These are phyloP conservation scores for Pyrenopolyporus hunteri DNA, from an alignment of 495 filamentous ascomycete species.

Conservation along the genomic window DNA sequence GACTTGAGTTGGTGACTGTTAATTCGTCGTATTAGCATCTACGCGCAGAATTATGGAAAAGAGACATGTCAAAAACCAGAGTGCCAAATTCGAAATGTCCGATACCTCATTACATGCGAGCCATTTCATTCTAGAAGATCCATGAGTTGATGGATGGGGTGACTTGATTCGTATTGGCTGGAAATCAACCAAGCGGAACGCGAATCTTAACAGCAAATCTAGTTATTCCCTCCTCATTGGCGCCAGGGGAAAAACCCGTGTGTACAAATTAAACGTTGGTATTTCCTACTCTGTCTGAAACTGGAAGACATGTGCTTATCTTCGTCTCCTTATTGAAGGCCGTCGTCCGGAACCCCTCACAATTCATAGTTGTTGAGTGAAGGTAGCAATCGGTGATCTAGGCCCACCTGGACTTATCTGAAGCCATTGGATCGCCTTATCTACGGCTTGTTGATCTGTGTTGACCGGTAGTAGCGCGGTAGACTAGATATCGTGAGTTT, in stretches of 20 bases:
- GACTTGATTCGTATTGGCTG: slow-evolving; percentile 5
- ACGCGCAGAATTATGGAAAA: no score
- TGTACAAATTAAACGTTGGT: slow-evolving; percentile 4
- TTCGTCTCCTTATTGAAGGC: neutral
- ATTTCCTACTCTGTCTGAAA: slow-evolving; percentile 13
- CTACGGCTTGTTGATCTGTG: neutral
- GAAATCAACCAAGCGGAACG: neutral
- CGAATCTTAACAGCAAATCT: neutral
- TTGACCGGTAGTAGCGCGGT: slow-evolving; percentile 13
- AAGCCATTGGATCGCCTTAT: slow-evolving; percentile 9
- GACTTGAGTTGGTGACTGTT: no score
- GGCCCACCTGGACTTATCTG: neutral
- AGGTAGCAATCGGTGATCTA: slow-evolving; percentile 20
- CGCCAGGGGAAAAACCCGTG: neutral
- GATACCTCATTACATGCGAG: neutral
- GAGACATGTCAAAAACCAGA: neutral
- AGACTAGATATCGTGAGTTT: slow-evolving; percentile 4
- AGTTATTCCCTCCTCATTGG: slow-evolving; percentile 1
- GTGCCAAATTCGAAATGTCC: neutral
- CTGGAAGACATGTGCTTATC: slow-evolving; percentile 34
- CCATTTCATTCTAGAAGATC: neutral
- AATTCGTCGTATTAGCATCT: no score
- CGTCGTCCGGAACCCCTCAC: neutral
- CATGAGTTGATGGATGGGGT: neutral
- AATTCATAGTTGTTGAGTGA: slow-evolving; percentile 1